Percentiles rank a stretch among this genome's conserved stretches.
These are phyloP conservation scores for Narthecium ossifragum DNA, from an alignment of 106 monocot species.

Conservation along the genomic window DNA sequence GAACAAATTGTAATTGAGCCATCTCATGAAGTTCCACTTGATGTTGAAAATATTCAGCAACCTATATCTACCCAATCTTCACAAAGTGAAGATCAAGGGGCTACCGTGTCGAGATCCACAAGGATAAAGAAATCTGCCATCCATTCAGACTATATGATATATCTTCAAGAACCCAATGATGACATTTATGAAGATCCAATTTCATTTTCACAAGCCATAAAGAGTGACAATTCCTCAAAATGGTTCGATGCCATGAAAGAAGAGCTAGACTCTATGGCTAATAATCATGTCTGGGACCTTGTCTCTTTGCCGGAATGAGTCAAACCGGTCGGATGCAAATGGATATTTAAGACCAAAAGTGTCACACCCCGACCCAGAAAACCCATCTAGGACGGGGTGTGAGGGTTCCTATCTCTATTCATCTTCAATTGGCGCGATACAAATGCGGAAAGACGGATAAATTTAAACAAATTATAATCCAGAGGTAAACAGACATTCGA, in stretches of 20 bases:
- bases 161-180: neutral
- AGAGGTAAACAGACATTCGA: too few species aligned
- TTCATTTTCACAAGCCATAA: neutral
- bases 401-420: too few species aligned
- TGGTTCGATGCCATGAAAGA: neutral
- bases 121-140: neutral
- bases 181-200: neutral
- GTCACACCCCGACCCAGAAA: too few species aligned
- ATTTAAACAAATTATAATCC: too few species aligned
- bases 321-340: neutral
- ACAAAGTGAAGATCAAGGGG: neutral
- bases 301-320: neutral
- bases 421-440: too few species aligned
- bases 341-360: slow-evolving; percentile 1
- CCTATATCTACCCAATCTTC: neutral
- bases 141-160: neutral
- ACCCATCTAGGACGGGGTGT: too few species aligned
- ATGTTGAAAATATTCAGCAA: neutral
- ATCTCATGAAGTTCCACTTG: too few species aligned
- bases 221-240: slow-evolving; percentile 1
- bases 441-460: too few species aligned
- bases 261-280: neutral
- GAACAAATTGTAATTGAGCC: too few species aligned
- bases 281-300: neutral
- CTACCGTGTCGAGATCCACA: neutral